These are phyloP conservation scores for Diplosphaera chodatii DNA, from an alignment of 139 green algal species.

Conservation along the genomic window DNA sequence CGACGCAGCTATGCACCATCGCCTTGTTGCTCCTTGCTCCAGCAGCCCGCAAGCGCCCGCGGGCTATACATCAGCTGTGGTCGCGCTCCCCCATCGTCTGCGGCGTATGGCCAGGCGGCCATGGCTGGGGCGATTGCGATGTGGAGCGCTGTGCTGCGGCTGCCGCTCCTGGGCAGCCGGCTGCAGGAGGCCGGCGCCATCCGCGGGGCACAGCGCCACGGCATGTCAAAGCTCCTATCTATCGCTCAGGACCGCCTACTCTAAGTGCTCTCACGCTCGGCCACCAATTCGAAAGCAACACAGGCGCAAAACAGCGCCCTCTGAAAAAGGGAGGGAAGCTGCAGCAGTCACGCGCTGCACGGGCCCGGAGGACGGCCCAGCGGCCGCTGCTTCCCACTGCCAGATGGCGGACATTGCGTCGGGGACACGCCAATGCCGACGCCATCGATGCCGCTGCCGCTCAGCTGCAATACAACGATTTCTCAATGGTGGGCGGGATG, in stretches of 20 bases:
- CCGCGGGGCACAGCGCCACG: neutral
- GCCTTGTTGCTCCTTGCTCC: too few species aligned
- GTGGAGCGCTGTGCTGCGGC: too few species aligned
- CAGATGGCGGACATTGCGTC: neutral
- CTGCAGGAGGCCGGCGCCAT: too few species aligned
- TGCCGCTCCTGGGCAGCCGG: too few species aligned
- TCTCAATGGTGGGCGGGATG: constrained; percentile 95
- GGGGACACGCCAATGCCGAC: neutral
- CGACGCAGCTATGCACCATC: too few species aligned
- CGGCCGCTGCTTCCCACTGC: neutral
- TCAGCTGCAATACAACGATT: constrained; percentile 88
- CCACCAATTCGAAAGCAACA: neutral
- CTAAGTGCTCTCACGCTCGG: neutral
- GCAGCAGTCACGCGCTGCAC: neutral
- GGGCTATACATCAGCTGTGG: too few species aligned
- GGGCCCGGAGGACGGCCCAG: too few species aligned
- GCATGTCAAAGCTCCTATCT: neutral
- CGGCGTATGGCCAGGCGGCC: too few species aligned
- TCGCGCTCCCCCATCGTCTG: too few species aligned
- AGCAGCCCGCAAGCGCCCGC: too few species aligned
- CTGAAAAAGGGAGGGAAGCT: neutral
- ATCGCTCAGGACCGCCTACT: neutral
- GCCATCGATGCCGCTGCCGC: neutral
- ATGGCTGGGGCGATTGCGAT: too few species aligned
- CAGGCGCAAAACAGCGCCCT: neutral